Percentiles rank a stretch among this genome's conserved stretches.
Conservation (phyloP, 176 grass and related monocot genomes). For the Cenchrus purpureus region DNA sequence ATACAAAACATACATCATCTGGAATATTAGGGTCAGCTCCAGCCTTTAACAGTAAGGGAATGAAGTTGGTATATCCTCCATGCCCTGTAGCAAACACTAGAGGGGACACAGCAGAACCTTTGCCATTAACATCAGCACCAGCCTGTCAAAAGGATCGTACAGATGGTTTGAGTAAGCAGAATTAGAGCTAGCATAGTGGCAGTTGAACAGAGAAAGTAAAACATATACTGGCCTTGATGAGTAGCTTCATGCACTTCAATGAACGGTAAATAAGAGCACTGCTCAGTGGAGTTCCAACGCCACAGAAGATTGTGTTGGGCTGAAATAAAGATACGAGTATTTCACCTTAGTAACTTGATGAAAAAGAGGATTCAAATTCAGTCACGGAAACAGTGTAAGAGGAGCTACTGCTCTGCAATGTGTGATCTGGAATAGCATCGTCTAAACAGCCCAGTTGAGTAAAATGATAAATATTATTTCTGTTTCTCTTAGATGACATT, state of each 20-base stretch:
- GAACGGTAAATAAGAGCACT: constrained; percentile 38
- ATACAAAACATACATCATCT: constrained; percentile 51
- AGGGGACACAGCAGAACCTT: background rate
- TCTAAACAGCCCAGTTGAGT: background rate
- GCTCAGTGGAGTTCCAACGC: background rate
- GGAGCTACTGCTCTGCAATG: background rate
- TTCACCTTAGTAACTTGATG: background rate
- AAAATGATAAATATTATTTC: background rate
- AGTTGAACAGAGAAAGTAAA: constrained; percentile 1
- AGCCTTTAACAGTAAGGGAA: constrained; percentile 44
- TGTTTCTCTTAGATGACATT: background rate
- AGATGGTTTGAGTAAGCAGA: constrained; percentile 9
- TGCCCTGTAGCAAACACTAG: constrained; percentile 17
- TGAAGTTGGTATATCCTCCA: constrained; percentile 41
- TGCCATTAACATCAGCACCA: constrained; percentile 51
- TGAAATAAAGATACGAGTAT: constrained; percentile 36
- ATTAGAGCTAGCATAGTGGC: background rate
- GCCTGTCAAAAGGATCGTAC: constrained; percentile 42
- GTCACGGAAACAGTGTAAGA: background rate
- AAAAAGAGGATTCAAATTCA: background rate
- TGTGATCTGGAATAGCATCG: background rate
- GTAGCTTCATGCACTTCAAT: constrained; percentile 57
- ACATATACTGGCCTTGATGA: constrained; percentile 47
- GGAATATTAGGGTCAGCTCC: constrained; percentile 55
- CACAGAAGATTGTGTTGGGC: constrained; percentile 25